Evolutionary conservation across 306 rosid species (phyloP).

Genomic region (Vigna nakashimae): DNA sequence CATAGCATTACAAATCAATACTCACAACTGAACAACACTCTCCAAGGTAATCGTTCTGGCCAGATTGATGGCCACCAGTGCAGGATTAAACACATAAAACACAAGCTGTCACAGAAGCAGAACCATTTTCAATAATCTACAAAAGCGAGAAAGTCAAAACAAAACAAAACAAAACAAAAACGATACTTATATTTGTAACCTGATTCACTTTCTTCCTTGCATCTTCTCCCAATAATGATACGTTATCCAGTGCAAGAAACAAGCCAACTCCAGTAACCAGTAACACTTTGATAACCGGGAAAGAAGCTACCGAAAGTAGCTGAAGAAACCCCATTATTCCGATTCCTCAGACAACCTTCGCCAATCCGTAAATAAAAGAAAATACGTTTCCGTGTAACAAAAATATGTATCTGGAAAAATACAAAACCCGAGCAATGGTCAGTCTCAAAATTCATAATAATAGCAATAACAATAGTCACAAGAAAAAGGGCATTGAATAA

Average conservation of each 20-base stretch:
- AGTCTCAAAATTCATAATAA: not conserved
- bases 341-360: constrained; percentile 13
- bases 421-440: not conserved
- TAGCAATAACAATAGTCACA: not conserved
- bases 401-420: not conserved
- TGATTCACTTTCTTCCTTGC: constrained; percentile 56
- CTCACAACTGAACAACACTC: constrained; percentile 52
- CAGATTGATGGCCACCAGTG: constrained; percentile 58
- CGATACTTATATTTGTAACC: constrained; percentile 27
- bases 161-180: not conserved
- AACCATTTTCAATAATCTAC: constrained; percentile 13
- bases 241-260: constrained; percentile 56
- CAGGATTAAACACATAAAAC: constrained; percentile 65
- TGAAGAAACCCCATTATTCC: constrained; percentile 54
- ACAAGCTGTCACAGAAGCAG: constrained; percentile 54
- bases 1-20: constrained; percentile 19
- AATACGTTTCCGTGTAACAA: not conserved
- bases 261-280: constrained; percentile 55
- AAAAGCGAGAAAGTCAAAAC: not conserved
- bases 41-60: constrained; percentile 55
- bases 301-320: constrained; percentile 56
- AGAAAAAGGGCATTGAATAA: not conserved
- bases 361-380: constrained; percentile 28
- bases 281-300: constrained; percentile 55
- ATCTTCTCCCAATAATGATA: constrained; percentile 52